These are phyloP conservation scores for Cystobasidiaceae sp. DNA, from an alignment of 1,284 basidiomycete species.

Conservation along the genomic window DNA sequence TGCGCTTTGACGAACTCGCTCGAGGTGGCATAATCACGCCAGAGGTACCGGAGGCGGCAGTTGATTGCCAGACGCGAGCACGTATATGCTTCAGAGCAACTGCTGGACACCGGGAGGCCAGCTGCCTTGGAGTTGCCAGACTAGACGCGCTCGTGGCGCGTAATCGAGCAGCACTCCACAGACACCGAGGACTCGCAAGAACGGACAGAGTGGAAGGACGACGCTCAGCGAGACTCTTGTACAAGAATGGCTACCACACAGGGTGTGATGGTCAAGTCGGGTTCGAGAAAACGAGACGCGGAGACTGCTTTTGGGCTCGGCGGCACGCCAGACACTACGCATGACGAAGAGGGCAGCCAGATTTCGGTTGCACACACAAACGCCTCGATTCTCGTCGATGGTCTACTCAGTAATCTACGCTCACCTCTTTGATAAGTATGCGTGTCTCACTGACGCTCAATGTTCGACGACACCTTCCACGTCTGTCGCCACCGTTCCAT, in stretches of 20 bases:
- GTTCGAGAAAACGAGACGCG: conserved; percentile 6
- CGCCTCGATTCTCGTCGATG: background rate
- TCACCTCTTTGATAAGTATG: no score
- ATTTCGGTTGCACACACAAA: conserved; percentile 1
- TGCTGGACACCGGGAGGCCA: no score
- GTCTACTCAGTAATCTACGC: background rate
- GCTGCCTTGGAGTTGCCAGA: no score
- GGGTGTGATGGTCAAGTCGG: background rate
- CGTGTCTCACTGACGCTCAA: no score
- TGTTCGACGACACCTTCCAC: background rate
- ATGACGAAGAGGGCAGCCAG: background rate
- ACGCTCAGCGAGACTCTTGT: no score
- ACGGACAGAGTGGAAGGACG: no score
- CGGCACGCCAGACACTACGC: background rate
- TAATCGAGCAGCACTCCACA: no score
- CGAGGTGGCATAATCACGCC: conserved; percentile 18
- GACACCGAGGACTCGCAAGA: no score
- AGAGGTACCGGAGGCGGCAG: background rate
- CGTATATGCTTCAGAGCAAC: no score
- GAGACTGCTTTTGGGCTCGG: background rate
- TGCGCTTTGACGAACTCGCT: conserved; percentile 10
- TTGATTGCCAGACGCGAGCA: no score
- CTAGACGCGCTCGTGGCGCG: no score
- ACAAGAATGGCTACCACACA: conserved; percentile 3
- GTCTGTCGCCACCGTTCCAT: background rate